Evolutionary conservation across 1,284 basidiomycete species (phyloP).

Genomic region (Leucoagaricus sp.): DNA sequence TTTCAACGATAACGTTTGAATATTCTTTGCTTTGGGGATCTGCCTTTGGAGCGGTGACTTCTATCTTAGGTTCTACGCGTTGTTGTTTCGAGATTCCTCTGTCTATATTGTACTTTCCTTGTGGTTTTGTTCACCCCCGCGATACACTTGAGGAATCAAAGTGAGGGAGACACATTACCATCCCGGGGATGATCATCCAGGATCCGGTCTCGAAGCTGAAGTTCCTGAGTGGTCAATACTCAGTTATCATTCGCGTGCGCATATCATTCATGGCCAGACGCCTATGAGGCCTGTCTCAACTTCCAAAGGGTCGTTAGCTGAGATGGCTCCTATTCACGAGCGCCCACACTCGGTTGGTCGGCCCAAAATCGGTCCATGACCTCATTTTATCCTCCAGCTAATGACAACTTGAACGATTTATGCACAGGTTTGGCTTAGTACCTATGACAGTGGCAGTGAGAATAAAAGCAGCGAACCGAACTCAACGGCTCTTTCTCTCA

Average conservation of each 20-base stretch:
- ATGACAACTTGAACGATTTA: not conserved
- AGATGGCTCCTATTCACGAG: not conserved
- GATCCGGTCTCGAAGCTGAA: not conserved
- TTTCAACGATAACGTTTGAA: not conserved
- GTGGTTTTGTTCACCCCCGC: not conserved
- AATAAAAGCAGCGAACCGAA: not conserved
- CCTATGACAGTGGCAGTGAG: not conserved
- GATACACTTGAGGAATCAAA: not conserved
- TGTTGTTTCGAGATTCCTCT: not conserved
- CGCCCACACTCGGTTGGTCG: not conserved
- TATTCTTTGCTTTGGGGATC: not conserved
- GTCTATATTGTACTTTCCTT: conserved; percentile 13
- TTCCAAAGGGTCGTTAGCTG: not conserved
- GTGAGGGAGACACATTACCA: too few relatives aligned
- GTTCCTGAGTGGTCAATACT: not conserved
- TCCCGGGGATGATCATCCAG: too few relatives aligned
- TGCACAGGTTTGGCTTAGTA: not conserved
- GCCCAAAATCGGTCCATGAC: not conserved
- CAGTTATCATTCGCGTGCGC: not conserved
- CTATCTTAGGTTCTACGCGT: conserved; percentile 9
- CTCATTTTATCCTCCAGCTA: too few relatives aligned
- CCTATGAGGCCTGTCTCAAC: too few relatives aligned
- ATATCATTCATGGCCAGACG: too few relatives aligned
- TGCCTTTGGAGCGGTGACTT: conserved; percentile 6
- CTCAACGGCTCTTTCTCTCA: conserved; percentile 6